These are phyloP conservation scores for Ophiostoma angusticollis DNA, from an alignment of 2,329 filamentous ascomycete species.

Conservation along the genomic window DNA sequence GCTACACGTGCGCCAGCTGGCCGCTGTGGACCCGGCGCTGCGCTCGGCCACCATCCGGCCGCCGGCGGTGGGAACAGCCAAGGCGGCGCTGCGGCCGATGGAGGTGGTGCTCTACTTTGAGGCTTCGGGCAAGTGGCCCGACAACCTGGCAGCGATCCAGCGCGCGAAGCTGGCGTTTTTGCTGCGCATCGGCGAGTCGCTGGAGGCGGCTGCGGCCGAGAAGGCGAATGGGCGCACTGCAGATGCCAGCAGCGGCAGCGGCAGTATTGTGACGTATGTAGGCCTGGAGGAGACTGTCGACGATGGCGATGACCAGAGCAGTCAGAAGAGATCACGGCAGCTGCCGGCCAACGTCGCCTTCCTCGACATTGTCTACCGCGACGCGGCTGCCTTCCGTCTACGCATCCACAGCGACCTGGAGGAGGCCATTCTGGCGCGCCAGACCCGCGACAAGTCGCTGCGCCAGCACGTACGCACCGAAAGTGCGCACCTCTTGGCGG, in stretches of 20 bases:
- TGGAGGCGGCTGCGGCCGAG: constrained; percentile 42
- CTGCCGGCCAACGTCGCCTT: constrained; percentile 65
- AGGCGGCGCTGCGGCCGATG: constrained; percentile 41
- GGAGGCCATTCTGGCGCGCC: constrained; percentile 64
- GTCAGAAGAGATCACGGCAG: constrained; percentile 70
- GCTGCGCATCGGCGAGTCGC: constrained; percentile 57
- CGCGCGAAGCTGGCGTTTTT: constrained; percentile 87
- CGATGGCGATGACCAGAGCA: constrained; percentile 59
- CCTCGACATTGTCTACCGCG: constrained; percentile 67
- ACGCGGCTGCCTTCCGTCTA: constrained; percentile 64
- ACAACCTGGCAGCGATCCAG: constrained; percentile 82
- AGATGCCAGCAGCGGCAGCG: constrained; percentile 11
- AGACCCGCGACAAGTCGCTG: constrained; percentile 58
- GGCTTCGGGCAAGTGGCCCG: constrained; percentile 84
- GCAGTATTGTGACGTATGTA: constrained; percentile 51
- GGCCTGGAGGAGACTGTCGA: constrained; percentile 66
- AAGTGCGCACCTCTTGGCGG: constrained; percentile 54
- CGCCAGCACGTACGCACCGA: constrained; percentile 55
- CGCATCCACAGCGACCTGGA: constrained; percentile 86
- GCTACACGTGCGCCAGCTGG: constrained; percentile 71
- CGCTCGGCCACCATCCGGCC: constrained; percentile 56
- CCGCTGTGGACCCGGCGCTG: constrained; percentile 57
- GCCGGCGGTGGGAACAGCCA: constrained; percentile 34
- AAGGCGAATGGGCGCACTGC: not conserved
- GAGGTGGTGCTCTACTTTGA: constrained; percentile 85